Percentiles rank a stretch among this genome's conserved stretches.
Evolutionary conservation across 179 eudicot species (phyloP).

Genomic region (Drosera spatulata): DNA sequence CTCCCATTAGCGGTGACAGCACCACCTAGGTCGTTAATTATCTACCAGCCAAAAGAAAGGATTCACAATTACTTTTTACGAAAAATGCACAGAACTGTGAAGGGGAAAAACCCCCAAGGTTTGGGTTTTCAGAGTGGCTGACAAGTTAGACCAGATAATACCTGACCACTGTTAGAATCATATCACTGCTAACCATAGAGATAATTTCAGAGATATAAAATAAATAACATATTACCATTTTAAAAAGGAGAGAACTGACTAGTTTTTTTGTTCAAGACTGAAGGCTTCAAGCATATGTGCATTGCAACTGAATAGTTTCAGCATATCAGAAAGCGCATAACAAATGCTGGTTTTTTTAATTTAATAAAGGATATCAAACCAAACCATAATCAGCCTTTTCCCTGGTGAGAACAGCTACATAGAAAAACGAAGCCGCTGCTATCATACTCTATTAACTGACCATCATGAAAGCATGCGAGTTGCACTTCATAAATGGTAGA

Average conservation of each 20-base stretch:
- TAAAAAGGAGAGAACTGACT: not conserved
- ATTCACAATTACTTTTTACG: slow-evolving; percentile 8
- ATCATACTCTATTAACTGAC: too few relatives aligned
- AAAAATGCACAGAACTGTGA: not conserved
- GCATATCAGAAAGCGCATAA: not conserved
- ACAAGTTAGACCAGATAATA: not conserved
- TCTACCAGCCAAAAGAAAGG: slow-evolving; percentile 25
- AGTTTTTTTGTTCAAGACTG: not conserved
- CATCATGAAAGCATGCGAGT: too few relatives aligned
- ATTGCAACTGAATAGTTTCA: not conserved
- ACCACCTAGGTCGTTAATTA: slow-evolving; percentile 72
- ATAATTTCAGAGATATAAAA: not conserved
- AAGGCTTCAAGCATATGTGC: not conserved
- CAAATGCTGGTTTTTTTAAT: too few relatives aligned
- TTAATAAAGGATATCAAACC: too few relatives aligned
- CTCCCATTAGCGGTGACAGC: slow-evolving; percentile 58
- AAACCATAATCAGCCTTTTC: too few relatives aligned
- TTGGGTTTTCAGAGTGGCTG: too few relatives aligned
- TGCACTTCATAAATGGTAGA: too few relatives aligned
- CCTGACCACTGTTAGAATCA: not conserved
- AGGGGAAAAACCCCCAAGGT: not conserved
- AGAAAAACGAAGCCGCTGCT: too few relatives aligned
- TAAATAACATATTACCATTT: too few relatives aligned
- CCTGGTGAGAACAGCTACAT: too few relatives aligned
- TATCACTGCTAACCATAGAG: not conserved